Percentiles rank a stretch among this genome's conserved stretches.
Evolutionary conservation across 2,329 filamentous ascomycete genomes (phyloP).

Genomic region (Trichophyton benhamiae): DNA sequence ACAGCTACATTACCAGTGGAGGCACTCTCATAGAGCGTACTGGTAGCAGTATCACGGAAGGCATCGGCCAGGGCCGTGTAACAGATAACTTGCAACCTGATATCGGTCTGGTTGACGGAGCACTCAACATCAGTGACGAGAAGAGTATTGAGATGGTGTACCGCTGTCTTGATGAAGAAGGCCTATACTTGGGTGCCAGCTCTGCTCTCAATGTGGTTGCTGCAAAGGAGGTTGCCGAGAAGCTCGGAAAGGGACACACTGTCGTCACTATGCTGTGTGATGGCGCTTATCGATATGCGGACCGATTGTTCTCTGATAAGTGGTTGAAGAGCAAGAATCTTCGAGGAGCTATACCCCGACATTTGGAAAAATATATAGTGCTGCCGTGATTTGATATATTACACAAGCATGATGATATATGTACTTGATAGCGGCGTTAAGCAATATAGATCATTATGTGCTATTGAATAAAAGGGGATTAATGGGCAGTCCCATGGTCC

Average conservation of each 20-base stretch:
- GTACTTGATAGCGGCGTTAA: neutral
- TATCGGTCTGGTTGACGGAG: conserved; percentile 70
- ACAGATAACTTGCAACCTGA: conserved; percentile 91
- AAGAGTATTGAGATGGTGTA: conserved; percentile 98
- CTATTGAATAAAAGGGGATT: neutral
- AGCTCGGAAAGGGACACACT: conserved; percentile 74
- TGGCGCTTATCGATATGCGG: conserved; percentile 94
- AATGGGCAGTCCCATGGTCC: neutral
- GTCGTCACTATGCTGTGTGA: conserved; percentile 92
- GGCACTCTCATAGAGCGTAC: conserved; percentile 69
- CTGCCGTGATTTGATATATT: conserved; percentile 46
- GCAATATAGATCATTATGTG: neutral
- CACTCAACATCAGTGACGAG: conserved; percentile 74
- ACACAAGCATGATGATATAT: neutral
- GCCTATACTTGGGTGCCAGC: conserved; percentile 86
- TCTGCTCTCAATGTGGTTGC: conserved; percentile 91
- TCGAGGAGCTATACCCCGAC: conserved; percentile 65
- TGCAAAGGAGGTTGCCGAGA: conserved; percentile 84
- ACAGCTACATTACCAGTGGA: conserved; percentile 78
- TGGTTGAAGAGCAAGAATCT: conserved; percentile 85
- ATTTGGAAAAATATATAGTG: conserved; percentile 87
- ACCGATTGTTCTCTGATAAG: conserved; percentile 78
- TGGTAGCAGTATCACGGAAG: conserved; percentile 89
- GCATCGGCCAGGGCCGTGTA: conserved; percentile 89
- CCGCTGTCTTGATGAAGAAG: conserved; percentile 87